Conservation (phyloP, 1,284 basidiomycete genomes). For the Cystobasidium pallidum region DNA sequence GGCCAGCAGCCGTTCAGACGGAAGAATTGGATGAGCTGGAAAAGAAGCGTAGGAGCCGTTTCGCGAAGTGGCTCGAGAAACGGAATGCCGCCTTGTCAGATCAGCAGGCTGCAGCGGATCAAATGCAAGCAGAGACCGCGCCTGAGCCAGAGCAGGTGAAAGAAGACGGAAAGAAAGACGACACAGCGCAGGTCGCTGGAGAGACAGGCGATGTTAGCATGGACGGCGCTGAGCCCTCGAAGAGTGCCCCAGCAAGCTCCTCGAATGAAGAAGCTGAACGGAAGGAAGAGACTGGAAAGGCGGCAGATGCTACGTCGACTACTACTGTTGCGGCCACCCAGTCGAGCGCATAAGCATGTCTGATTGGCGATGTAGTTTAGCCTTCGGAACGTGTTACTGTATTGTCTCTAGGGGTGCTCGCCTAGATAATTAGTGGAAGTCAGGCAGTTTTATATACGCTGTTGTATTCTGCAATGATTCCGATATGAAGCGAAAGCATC, state of each 20-base stretch:
- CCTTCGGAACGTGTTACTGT: too few species aligned
- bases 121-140: background rate
- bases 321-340: background rate
- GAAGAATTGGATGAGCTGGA: background rate
- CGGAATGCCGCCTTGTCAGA: conserved; percentile 5
- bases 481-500: too few species aligned
- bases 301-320: background rate
- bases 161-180: background rate
- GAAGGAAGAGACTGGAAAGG: too few species aligned
- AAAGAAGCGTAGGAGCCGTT: conserved; percentile 27
- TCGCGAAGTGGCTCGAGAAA: conserved; percentile 21
- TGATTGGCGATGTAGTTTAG: too few species aligned
- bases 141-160: background rate
- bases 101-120: conserved; percentile 1
- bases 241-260: background rate
- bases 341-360: background rate
- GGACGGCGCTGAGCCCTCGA: background rate
- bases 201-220: conserved; percentile 10
- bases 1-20: conserved; percentile 3
- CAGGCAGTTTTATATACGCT: background rate
- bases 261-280: background rate
- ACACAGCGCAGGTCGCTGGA: background rate
- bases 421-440: too few species aligned
- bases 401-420: too few species aligned
- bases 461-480: background rate